Conservation (phyloP, 148 eudicot species). For the Amaranthus cruentus region DNA sequence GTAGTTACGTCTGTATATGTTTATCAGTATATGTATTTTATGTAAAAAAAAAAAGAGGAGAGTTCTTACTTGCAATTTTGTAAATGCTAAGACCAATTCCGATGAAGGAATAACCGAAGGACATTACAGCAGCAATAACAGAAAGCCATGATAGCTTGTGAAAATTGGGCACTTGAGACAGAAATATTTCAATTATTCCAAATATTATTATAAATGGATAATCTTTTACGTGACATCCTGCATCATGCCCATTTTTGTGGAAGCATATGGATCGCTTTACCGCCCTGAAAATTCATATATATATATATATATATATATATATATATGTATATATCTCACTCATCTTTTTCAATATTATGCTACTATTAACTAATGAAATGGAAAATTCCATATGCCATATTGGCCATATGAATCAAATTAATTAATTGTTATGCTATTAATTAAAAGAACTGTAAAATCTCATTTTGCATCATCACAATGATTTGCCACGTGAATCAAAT, state of each 20-base stretch:
- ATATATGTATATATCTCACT: background rate
- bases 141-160: constrained; percentile 60
- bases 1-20: no score
- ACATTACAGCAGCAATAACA: constrained; percentile 55
- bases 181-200: constrained; percentile 40
- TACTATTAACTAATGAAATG: no score
- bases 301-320: background rate
- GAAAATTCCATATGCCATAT: no score
- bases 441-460: no score
- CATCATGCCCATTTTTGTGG: constrained; percentile 42
- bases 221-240: constrained; percentile 40
- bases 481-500: no score
- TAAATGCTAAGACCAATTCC: constrained; percentile 65
- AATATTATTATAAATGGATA: constrained; percentile 40
- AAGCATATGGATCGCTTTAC: constrained; percentile 56
- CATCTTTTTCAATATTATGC: no score
- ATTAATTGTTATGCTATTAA: no score
- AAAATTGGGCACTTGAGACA: constrained; percentile 63
- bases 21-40: no score
- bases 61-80: constrained; percentile 32
- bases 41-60: no score
- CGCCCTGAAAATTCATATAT: constrained; percentile 36
- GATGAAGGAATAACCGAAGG: constrained; percentile 58
- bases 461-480: no score
- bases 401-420: no score